Conservation (phyloP, 305 asterid genomes). For the Solanum hybrid region DNA sequence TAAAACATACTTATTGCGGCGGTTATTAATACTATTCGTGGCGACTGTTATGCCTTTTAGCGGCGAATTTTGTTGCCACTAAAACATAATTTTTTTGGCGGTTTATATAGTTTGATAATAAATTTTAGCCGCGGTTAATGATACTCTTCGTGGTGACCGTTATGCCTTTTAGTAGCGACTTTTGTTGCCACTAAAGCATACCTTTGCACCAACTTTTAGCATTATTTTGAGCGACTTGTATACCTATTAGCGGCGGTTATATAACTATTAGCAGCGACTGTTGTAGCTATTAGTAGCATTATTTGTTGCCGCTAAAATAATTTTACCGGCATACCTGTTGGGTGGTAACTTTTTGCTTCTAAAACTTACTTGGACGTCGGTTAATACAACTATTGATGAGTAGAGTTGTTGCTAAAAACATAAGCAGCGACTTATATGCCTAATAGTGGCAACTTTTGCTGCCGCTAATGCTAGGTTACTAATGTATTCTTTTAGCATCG, state of each 20-base stretch:
- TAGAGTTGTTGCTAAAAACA: background rate
- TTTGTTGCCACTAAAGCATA: background rate
- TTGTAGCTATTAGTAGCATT: background rate
- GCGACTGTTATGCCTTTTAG: background rate
- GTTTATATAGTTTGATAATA: background rate
- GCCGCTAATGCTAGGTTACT: background rate
- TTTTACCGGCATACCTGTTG: background rate
- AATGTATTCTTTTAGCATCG: background rate
- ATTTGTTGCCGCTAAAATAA: background rate
- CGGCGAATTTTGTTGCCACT: rapidly evolving
- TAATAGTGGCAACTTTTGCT: background rate
- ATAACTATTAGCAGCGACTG: background rate
- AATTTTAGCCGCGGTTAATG: background rate
- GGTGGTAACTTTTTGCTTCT: background rate
- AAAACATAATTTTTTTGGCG: background rate
- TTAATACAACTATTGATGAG: background rate
- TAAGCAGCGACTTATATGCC: background rate
- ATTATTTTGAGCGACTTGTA: background rate
- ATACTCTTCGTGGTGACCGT: background rate
- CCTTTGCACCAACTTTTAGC: background rate
- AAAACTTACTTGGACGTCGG: background rate
- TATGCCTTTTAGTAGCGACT: background rate
- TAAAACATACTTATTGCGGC: background rate
- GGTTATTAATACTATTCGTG: background rate
- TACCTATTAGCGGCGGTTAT: background rate